Evolutionary conservation across 2,329 filamentous ascomycete genomes (phyloP), one percentile per base, ranked within the genome.

Genomic region (Botrytis tulipae): DNA sequence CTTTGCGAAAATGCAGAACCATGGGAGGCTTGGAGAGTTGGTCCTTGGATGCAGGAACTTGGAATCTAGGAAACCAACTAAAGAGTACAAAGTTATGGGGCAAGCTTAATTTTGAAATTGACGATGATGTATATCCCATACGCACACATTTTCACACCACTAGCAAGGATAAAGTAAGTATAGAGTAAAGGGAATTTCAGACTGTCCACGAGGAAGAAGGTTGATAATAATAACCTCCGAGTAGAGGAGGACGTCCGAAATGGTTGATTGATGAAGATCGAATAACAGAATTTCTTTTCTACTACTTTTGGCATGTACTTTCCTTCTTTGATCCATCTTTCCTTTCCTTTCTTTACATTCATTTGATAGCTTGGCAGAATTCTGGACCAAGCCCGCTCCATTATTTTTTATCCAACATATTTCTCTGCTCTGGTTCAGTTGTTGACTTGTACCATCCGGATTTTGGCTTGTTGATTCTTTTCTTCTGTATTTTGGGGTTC

Each of bases 41-140:
- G 6, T 42, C 8, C 5, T 54, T n/a, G 16, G 42, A 20, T 44
- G 16, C 14, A n/a, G 51, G 48, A 62, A 62, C 22, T n/a, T 40
- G 60, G 25, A 8, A 42, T 62, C 60, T 42, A 62, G 8, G 25
- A 14, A 62, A 29, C 37, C 37, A 62, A 61, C 59, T 29, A 57
- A 57, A 57, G 51, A 18, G 51, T 29, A 63, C 25, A 16, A n/a
- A 44, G 60, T 8, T 29, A 63, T 63, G 60, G 60, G 60, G 37
- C 60, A 44, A 63, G 37, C 60, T 42, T 63, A 8, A 63, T 29
- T n/a, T 29, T 44, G 65, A 67, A 25, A 37, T 40, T 51, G 32
- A 40, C 51, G 63, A 67, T 67, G 63, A 54, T 67, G 65, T 40
- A 67, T 18, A 51, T 67, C 63, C 32, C 63, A 51, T 66, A 66